Conservation (phyloP, 495 filamentous ascomycete species). For the Aspergillus conjunctus region DNA sequence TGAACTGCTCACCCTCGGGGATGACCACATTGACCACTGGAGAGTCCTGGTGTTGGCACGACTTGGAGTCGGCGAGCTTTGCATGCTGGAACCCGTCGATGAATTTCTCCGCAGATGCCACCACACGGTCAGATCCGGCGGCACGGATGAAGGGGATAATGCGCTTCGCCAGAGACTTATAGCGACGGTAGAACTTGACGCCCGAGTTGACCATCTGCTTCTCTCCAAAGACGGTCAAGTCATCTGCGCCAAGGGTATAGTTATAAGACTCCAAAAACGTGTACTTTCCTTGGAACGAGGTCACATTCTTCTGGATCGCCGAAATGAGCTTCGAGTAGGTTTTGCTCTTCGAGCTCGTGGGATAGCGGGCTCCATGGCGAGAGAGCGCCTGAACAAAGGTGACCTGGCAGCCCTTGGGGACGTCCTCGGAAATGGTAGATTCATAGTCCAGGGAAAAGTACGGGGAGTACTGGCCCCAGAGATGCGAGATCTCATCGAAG, state of each 20-base stretch:
- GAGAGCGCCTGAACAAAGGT: constrained; percentile 80
- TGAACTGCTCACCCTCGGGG: constrained; percentile 59
- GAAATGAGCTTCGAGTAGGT: constrained; percentile 58
- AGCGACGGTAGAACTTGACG: constrained; percentile 69
- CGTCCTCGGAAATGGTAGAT: constrained; percentile 55
- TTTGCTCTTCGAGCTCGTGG: constrained; percentile 63
- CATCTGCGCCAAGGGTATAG: constrained; percentile 73
- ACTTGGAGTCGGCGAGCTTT: constrained; percentile 45
- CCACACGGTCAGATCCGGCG: constrained; percentile 68
- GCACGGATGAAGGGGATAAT: constrained; percentile 70
- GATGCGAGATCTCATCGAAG: constrained; percentile 59
- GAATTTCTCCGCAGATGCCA: constrained; percentile 73
- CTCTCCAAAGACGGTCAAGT: constrained; percentile 72
- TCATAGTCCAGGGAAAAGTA: constrained; percentile 65
- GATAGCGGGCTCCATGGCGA: constrained; percentile 82
- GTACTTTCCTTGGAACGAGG: constrained; percentile 56
- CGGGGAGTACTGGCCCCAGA: constrained; percentile 87
- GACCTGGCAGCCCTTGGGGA: constrained; percentile 66
- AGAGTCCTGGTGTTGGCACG: constrained; percentile 37
- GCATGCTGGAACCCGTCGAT: constrained; percentile 68
- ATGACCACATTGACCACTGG: constrained; percentile 65
- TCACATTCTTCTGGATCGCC: constrained; percentile 60
- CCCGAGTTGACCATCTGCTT: constrained; percentile 76
- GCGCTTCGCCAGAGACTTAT: constrained; percentile 56
- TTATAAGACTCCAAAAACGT: constrained; percentile 68